Evolutionary conservation across 2,329 filamentous ascomycete genomes (phyloP).

Genomic region (Colletotrichum scovillei): DNA sequence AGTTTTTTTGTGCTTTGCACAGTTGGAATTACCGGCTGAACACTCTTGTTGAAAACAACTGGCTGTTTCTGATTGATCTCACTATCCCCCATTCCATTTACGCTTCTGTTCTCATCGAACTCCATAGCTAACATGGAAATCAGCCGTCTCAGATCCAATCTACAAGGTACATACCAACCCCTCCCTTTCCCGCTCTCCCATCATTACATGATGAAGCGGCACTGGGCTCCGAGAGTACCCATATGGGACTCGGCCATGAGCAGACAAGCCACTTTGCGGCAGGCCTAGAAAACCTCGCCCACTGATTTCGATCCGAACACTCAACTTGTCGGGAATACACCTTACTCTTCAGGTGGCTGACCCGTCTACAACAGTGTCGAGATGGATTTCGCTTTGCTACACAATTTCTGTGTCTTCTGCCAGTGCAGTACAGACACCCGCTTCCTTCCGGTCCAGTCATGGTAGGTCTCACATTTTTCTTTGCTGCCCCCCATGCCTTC

Average conservation of each 20-base stretch:
- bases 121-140: conserved; percentile 46
- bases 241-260: conserved; percentile 69
- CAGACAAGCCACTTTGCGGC: conserved; percentile 90
- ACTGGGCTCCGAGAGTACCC: conserved; percentile 90
- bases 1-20: conserved; percentile 73
- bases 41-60: conserved; percentile 82
- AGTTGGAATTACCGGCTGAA: conserved; percentile 99
- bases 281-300: conserved; percentile 99
- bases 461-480: conserved; percentile 35
- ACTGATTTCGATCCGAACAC: conserved; percentile 71
- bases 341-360: conserved; percentile 13
- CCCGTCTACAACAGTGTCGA: conserved; percentile 12
- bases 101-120: neutral
- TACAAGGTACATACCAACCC: conserved; percentile 39
- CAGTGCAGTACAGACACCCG: neutral
- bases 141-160: conserved; percentile 35
- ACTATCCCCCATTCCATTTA: conserved; percentile 33
- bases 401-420: neutral
- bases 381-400: neutral
- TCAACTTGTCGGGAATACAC: conserved; percentile 10
- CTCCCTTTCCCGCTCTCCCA: conserved; percentile 35
- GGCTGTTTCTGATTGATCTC: conserved; percentile 81
- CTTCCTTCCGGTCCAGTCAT: neutral
- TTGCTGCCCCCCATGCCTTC: conserved; percentile 43
- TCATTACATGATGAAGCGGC: conserved; percentile 83